Conservation (phyloP, 805 yeast genomes). For the Naumovozyma castellii region DNA sequence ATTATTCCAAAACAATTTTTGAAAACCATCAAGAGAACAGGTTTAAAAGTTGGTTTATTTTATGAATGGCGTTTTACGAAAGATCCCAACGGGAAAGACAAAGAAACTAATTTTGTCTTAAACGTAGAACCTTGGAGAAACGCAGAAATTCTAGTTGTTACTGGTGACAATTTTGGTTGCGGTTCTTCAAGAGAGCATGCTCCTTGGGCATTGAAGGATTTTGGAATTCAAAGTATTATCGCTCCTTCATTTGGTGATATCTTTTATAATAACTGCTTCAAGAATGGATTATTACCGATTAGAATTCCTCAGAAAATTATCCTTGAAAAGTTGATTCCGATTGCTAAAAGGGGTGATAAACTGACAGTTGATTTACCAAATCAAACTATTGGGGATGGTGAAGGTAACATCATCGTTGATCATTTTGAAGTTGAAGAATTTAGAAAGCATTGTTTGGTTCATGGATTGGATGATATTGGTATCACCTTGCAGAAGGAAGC, state of each 20-base stretch:
- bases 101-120: conserved; percentile 81
- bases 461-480: conserved; percentile 96
- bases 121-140: conserved; percentile 75
- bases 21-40: conserved; percentile 96
- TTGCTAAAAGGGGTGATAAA: conserved; percentile 60
- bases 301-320: conserved; percentile 78
- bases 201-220: conserved; percentile 98
- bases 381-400: conserved; percentile 62
- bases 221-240: conserved; percentile 89
- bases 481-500: conserved; percentile 85
- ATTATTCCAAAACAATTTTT: conserved; percentile 97
- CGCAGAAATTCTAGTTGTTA: conserved; percentile 77
- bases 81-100: conserved; percentile 59
- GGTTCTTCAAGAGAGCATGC: conserved; percentile 99
- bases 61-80: conserved; percentile 79
- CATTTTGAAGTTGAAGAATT: conserved; percentile 82
- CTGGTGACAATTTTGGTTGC: conserved; percentile 97
- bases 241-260: conserved; percentile 99
- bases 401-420: conserved; percentile 67
- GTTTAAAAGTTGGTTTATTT: conserved; percentile 78
- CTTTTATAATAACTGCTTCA: conserved; percentile 93
- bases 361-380: conserved; percentile 78
- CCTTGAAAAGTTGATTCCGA: conserved; percentile 59
- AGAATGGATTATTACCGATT: conserved; percentile 90
- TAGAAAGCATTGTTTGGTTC: conserved; percentile 88